Conservation (phyloP, 2,329 filamentous ascomycete species). For the Bertia moriformis region DNA sequence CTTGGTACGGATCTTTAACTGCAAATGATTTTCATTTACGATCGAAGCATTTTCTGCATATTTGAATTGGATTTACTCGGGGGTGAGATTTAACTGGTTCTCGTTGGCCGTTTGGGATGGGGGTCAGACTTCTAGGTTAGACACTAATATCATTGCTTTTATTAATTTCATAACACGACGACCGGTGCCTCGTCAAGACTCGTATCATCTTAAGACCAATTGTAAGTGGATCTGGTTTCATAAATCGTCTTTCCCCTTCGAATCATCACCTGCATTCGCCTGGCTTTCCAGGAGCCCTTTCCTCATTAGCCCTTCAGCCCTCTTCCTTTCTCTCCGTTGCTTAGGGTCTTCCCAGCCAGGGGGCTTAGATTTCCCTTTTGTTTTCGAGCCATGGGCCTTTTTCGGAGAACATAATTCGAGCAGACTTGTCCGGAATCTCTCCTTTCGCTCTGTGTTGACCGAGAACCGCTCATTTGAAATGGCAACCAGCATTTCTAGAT, state of each 20-base stretch:
- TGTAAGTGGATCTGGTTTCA: too few species aligned
- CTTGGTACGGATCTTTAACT: neutral
- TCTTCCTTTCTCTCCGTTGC: constrained; percentile 36
- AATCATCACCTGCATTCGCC: neutral
- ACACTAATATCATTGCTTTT: too few species aligned
- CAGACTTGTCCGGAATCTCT: constrained; percentile 43
- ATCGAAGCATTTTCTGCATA: neutral
- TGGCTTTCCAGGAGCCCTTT: constrained; percentile 10
- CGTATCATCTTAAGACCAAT: too few species aligned
- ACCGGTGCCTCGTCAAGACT: too few species aligned
- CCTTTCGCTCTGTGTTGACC: constrained; percentile 54
- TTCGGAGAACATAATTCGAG: constrained; percentile 8
- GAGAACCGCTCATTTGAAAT: constrained; percentile 64
- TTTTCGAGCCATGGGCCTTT: constrained; percentile 6
- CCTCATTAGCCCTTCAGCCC: constrained; percentile 38
- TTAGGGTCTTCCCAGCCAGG: constrained; percentile 39
- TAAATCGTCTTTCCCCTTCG: too few species aligned
- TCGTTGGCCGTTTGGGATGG: too few species aligned
- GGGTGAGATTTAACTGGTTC: too few species aligned
- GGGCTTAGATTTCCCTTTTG: constrained; percentile 14
- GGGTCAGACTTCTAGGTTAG: too few species aligned
- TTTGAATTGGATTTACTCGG: too few species aligned
- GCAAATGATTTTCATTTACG: neutral
- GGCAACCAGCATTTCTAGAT: constrained; percentile 50
- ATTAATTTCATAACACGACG: too few species aligned